Conservation (phyloP, 176 grass and related monocot species). For the Dendrocalamus sinicus region DNA sequence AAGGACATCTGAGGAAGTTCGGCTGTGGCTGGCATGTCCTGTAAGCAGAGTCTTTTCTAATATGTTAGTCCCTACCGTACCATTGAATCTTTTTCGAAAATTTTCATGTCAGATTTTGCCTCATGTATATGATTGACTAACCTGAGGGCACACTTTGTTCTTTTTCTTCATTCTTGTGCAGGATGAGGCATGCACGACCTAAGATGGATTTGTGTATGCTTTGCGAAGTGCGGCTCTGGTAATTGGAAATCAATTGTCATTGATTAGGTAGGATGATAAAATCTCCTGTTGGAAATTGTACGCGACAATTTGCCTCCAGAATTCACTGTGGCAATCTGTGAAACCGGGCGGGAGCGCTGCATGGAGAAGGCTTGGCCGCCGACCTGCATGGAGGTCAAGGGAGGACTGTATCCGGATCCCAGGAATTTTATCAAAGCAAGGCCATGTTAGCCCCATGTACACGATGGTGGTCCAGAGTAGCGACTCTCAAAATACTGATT, state of each 20-base stretch:
- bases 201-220: too few relatives aligned
- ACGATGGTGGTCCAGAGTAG: neutral
- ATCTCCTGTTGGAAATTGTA: neutral
- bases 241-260: too few relatives aligned
- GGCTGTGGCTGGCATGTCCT: neutral
- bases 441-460: neutral
- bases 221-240: too few relatives aligned
- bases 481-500: neutral
- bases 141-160: neutral
- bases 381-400: neutral
- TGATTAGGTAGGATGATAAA: neutral
- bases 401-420: neutral
- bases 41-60: neutral
- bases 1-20: neutral
- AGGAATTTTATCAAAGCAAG: neutral
- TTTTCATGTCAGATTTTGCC: neutral
- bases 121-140: neutral
- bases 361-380: neutral
- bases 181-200: conserved; percentile 1
- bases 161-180: neutral
- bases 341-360: neutral
- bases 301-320: neutral
- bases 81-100: neutral
- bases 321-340: neutral
- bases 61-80: neutral